Base-by-base conservation (phyloP, 129 eudicot species). In the Lactuca saligna region DNA sequence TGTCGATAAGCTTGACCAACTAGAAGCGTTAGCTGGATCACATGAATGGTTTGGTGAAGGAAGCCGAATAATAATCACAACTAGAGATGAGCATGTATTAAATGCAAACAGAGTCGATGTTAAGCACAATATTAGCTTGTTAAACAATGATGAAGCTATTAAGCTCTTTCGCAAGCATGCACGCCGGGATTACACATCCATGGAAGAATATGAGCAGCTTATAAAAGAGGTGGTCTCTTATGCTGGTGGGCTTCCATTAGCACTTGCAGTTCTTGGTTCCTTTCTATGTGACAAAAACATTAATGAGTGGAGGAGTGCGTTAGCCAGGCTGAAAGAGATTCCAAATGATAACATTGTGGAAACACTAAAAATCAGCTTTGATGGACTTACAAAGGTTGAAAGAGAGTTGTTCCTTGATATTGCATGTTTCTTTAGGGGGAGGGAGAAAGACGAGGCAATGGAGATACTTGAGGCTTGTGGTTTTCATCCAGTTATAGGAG, bases 11-110 rank as follows among this genome's bases (percentile, higher is more conserved):
- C 13, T 8, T 2, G 55, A 57, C 38, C 74, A 72, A 13, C 11
- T 78, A 59, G 46, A 59, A 32, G 51, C 74, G 6, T 54, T 72
- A 54, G 68, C 48, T 17, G 72, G 77, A 7, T 32, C 17, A 29
- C 17, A 10, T 33, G 12, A 39, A 2, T 69, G 79, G 73, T 59
- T 74, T 57, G 57, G 64, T 7, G 4, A 31, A 0, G 78, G 78
- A 49, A 25, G 29, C 29, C 29, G 29, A 25, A 25, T 25, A 25
- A 25, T 25, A 25, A 25, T 78, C 15, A 72, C 70, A 32, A 66
- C 78, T 39, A 60, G 74, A 57, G 17, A 72, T 50, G 63, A 38
- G 39, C 34, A 33, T 50, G 11, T 66, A 44, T 20, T 60, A 17
- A 42, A 39, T 37, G 29, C 29, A 25, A 25, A 25, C 29, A 42